Base-by-base conservation (phyloP, 441 rosid genomes). In the Kokia cookei region DNA sequence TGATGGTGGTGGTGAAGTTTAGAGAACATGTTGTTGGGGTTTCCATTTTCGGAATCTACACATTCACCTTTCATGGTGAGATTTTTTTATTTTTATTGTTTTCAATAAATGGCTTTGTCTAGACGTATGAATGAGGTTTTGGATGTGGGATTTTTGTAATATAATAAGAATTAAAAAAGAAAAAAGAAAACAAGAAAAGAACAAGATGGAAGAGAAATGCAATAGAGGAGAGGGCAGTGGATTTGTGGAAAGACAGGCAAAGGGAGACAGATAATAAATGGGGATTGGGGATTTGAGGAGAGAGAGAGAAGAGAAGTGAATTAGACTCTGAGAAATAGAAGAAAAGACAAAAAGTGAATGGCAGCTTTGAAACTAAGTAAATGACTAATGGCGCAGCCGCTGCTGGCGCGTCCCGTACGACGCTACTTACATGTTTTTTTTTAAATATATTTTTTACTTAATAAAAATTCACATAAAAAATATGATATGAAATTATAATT, bases 11-110 rank as follows among this genome's bases (percentile, higher is more conserved):
- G 76, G 27, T 69, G 84, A 75, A 84, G 78, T 2, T 80, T 82
- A 35, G 89, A 82, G 76, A 85, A 81, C 72, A 82, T 81, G 72
- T 66, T 78, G 71, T 72, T 69, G 50, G 78, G 48, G 43, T 57
- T 60, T n/a, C 55, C 67, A 53, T 40, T 66, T 72, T 79, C 70
- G 76, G 62, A 26, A 7, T 89, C 90, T 53, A 82, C 55, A 77
- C 77, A 88, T 40, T 87, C 92, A 58, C 93, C 86, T 84, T 92
- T 90, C 96, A 90, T 89, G 57, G 40, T 37, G 13, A 3, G 22
- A 37, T 19, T 19, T 61, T 35, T 76, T 61, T 57, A 40, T 65
- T 27, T 37, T 43, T 10, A 32, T 32, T 32, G 35, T 32, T 32
- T 51, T 51, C 7, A n/a, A 51, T 51, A 51, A 51, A 51, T 51